Conservation (phyloP, 2,329 filamentous ascomycete genomes). For the Botryotinia narcissicola region DNA sequence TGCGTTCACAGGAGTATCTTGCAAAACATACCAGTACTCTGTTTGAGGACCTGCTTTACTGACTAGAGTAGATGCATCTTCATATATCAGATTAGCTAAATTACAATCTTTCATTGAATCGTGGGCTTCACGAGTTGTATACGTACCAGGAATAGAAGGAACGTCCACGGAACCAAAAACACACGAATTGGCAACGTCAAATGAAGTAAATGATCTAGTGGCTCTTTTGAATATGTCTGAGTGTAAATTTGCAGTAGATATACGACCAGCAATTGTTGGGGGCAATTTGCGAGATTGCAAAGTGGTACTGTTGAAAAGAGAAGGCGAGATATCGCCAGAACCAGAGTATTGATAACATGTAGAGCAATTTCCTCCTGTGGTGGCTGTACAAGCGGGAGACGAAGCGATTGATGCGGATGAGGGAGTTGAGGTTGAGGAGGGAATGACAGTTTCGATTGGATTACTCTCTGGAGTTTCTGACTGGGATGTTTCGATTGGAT, state of each 20-base stretch:
- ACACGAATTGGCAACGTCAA: background rate
- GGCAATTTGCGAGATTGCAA: background rate
- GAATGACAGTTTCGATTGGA: background rate
- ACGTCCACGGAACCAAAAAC: background rate
- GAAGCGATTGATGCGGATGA: background rate
- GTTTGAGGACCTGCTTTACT: background rate
- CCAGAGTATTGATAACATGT: constrained; percentile 4
- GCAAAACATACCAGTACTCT: constrained; percentile 8
- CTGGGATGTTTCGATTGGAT: background rate
- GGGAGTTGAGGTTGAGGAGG: background rate
- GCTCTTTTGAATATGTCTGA: background rate
- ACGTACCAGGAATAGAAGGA: background rate
- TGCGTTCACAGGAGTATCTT: background rate
- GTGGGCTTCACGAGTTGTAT: no score
- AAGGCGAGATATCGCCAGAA: background rate
- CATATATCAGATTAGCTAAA: background rate
- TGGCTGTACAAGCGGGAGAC: background rate
- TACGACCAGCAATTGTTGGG: constrained; percentile 1
- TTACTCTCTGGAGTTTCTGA: background rate
- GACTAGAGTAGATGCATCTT: background rate
- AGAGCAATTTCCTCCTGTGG: background rate
- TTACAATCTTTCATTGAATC: background rate
- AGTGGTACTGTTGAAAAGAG: background rate
- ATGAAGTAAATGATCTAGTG: background rate
- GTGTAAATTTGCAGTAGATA: background rate